These are phyloP conservation scores for Mrakia frigida DNA, from an alignment of 768 basidiomycete species.

Conservation along the genomic window DNA sequence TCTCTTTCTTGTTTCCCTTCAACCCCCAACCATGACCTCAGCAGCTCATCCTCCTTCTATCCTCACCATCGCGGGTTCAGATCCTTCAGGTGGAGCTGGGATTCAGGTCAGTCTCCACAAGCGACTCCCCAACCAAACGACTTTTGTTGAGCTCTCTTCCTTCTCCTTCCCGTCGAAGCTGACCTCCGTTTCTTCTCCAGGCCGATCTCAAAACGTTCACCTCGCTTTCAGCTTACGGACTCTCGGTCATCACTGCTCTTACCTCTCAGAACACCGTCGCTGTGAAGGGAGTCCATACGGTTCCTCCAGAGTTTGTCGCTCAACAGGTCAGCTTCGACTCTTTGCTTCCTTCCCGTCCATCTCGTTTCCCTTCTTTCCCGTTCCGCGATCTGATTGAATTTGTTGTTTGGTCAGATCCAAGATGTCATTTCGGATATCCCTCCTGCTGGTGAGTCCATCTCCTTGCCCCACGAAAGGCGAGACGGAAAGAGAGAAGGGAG, in stretches of 20 bases:
- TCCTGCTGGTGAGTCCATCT: constrained; percentile 43
- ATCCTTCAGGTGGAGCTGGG: constrained; percentile 65
- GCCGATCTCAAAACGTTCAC: constrained; percentile 84
- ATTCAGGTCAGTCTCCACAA: constrained; percentile 60
- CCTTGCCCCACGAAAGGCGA: too few relatives aligned
- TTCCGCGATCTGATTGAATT: background rate
- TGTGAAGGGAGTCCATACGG: constrained; percentile 66
- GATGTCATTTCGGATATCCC: constrained; percentile 68
- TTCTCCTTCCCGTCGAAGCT: background rate
- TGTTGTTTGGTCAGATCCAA: constrained; percentile 51
- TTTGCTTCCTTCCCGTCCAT: constrained; percentile 13
- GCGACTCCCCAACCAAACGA: too few relatives aligned
- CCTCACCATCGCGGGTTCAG: constrained; percentile 24
- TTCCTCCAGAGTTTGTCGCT: constrained; percentile 64
- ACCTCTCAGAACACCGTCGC: constrained; percentile 86
- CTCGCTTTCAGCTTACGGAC: constrained; percentile 69
- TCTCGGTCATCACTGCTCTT: constrained; percentile 74
- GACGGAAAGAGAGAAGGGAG: too few relatives aligned
- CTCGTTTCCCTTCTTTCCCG: background rate
- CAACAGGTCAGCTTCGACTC: constrained; percentile 56
- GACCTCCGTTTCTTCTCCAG: constrained; percentile 44
- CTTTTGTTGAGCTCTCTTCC: background rate
- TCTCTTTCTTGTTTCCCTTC: background rate
- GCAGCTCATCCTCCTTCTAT: constrained; percentile 14
- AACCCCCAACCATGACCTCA: background rate